Evolutionary conservation across 2,329 filamentous ascomycete genomes (phyloP).

Genomic region (Curvularia spicifera): DNA sequence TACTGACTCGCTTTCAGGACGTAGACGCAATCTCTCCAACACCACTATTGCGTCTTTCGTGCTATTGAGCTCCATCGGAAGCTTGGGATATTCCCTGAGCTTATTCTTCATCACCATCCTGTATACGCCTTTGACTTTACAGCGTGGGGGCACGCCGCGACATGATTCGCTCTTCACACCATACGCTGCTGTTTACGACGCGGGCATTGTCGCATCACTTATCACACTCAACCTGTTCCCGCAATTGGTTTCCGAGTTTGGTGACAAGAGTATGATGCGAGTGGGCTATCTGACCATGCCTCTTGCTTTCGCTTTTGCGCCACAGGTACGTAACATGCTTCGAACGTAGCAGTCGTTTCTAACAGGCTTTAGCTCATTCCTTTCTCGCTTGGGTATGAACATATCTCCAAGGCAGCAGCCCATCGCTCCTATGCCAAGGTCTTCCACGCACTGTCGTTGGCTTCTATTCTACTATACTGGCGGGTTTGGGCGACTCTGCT

Average conservation of each 20-base stretch:
- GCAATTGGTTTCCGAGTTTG: conserved; percentile 28
- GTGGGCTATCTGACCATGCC: conserved; percentile 40
- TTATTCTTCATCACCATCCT: conserved; percentile 67
- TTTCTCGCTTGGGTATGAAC: conserved; percentile 56
- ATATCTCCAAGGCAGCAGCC: conserved; percentile 50
- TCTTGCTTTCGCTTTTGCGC: conserved; percentile 46
- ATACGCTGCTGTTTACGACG: conserved; percentile 42
- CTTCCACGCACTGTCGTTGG: conserved; percentile 57
- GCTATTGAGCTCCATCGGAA: conserved; percentile 64
- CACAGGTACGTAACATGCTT: conserved; percentile 29
- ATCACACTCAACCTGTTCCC: conserved; percentile 53
- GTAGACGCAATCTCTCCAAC: conserved; percentile 62
- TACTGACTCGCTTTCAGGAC: conserved; percentile 40
- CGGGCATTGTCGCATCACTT: conserved; percentile 57
- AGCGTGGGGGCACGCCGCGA: conserved; percentile 36
- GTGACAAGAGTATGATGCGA: conserved; percentile 33
- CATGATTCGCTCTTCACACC: conserved; percentile 46
- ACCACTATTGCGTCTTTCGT: conserved; percentile 61
- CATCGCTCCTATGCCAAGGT: conserved; percentile 54
- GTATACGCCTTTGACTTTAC: conserved; percentile 61
- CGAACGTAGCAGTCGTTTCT: conserved; percentile 7
- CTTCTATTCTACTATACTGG: conserved; percentile 55
- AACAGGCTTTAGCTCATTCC: conserved; percentile 51
- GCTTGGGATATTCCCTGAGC: conserved; percentile 67
- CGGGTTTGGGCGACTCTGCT: conserved; percentile 55